Conservation (phyloP, 371 early-diverging fungal genomes). For the Entomophthora muscae region DNA sequence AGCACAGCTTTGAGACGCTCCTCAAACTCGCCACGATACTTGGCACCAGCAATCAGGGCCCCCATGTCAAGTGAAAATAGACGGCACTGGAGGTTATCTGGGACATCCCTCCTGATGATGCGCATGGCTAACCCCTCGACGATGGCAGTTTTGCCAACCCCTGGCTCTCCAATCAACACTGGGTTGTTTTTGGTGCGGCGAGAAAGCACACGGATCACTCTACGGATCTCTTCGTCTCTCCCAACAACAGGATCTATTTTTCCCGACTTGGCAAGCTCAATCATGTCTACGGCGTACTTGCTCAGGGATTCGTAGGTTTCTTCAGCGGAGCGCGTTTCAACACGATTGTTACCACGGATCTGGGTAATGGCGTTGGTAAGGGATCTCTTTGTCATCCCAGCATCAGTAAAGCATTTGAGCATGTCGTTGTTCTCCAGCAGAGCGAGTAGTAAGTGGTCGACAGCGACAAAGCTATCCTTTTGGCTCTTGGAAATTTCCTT, state of each 20-base stretch:
- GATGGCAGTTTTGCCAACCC: constrained; percentile 89
- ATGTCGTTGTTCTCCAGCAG: constrained; percentile 43
- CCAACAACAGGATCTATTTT: no score
- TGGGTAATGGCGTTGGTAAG: no score
- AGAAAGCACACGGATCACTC: constrained; percentile 59
- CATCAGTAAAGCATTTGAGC: constrained; percentile 37
- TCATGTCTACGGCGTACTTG: constrained; percentile 88
- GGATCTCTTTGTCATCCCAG: no score
- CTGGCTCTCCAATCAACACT: no score
- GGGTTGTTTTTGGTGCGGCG: no score
- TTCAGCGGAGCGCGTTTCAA: constrained; percentile 72
- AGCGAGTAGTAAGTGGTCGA: constrained; percentile 78
- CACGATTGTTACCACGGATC: constrained; percentile 65
- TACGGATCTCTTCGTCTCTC: constrained; percentile 65
- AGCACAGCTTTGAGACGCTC: no score
- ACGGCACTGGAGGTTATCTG: no score
- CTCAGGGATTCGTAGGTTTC: constrained; percentile 63
- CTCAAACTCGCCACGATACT: no score
- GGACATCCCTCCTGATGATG: no score
- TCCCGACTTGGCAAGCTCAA: no score
- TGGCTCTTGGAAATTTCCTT: constrained; percentile 65
- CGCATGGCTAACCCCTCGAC: constrained; percentile 92
- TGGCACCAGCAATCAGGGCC: no score
- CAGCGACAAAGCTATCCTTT: constrained; percentile 68
- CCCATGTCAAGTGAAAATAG: no score